Base-by-base conservation (phyloP, 306 rosid genomes). In the Cicer arietinum region DNA sequence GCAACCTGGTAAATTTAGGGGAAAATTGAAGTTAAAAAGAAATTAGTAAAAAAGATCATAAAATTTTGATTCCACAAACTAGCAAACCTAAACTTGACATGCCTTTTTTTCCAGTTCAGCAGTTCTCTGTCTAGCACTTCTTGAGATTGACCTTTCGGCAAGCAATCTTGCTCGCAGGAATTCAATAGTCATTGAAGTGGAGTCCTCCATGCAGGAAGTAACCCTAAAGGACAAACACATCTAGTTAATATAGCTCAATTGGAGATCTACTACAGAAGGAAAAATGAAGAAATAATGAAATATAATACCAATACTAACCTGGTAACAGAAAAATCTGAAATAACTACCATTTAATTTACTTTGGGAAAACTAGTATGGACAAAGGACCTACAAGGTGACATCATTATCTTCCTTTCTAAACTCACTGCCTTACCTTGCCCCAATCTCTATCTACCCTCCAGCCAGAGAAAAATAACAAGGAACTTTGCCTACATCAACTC, bases 161-260 rank as follows among this genome's bases (percentile, higher is more conserved):
- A 94, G 91, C 76, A 94, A 82, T 84, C 97, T 88, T 20, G 92
- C 97, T 48, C 97, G 92, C 18, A 94, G 89, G 81, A 83, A 94
- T 20, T 94, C 97, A 48, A 94, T 80, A 62, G 98, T 91, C 91
- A 86, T 87, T 73, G 91, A 80, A 63, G 83, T 66, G 17, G 94
- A 90, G 72, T 88, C 97, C 84, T 88, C 98, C 84, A 76, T 83
- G 79, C 77, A 35, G 45, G 86, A 70, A 73, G 63, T 77, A 59
- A 37, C 77, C 80, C 91, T 87, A 79, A 75, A 78, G 44, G 60
- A 60, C 13, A 81, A 7, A 58, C 54, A 61, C 10, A 60, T 82
- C 71, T 77, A 58, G 76, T 76, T 60, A 86, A 67, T 64, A 59
- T 60, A 7, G 52, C 58, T 81, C 66, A 74, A 44, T 13, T 58